Base-by-base conservation (phyloP, 2,329 filamentous ascomycete species). In the Nannizzia gypsea region DNA sequence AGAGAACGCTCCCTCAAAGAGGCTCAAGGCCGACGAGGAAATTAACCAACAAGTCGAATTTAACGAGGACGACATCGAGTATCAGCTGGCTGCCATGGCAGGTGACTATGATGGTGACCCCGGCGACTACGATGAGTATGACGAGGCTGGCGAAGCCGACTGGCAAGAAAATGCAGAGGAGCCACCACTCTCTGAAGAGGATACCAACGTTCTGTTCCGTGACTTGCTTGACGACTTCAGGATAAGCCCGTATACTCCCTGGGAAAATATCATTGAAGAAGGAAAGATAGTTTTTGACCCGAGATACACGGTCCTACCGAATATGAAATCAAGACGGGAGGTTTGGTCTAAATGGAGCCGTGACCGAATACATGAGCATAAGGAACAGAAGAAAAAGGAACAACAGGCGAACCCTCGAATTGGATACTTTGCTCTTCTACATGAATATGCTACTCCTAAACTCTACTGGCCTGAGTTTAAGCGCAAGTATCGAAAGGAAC, bases 391-490 rank as follows among this genome's bases (percentile, higher is more conserved):
- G 61, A 86, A 86, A 24, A 85, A 81, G 63, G 83, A 90, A 69
- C 87, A 88, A 72, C 92, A 89, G 76, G 83, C 83, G 64, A 90
- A 97, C 67, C 92, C 93, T 0, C 80, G 82, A 54, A 87, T 96
- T 64, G 84, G 86, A 0, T 99, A 95, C 71, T 76, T 97, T 62
- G 81, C 82, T 0, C 87, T 99, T 64, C 77, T 99, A 31, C 84
- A 92, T 64, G 83, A 86, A 56, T 83, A 90, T 65, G 92, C 91
- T 0, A 93, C 86, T 0, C 87, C 89, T 0, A 97, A 96, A 74
- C 80, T 99, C 0, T 99, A 95, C 78, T 99, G 93, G 93, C 87
- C 89, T 0, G 93, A 99, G 71, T 99, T 99, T 74, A 90, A 89
- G 67, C 81, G 93, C 36, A 99, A 96, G 70, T 93, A 84, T 73